Evolutionary conservation across 2,329 filamentous ascomycete species (phyloP), one percentile per base, ranked within the genome.

Genomic region (Fusarium sp.): DNA sequence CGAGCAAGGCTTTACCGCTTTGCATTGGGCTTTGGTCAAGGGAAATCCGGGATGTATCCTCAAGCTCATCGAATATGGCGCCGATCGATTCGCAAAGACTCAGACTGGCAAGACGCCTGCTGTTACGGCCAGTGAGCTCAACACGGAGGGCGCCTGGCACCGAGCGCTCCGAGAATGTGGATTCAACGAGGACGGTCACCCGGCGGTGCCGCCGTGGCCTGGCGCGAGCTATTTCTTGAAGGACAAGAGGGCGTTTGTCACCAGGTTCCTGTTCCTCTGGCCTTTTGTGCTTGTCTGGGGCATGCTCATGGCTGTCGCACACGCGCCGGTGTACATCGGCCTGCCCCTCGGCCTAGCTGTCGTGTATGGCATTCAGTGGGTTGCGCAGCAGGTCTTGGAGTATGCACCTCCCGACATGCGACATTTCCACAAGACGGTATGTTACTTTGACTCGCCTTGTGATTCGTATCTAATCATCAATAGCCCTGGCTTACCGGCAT

Each of bases 11-110:
- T 96, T 98, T 78, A 97, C 95, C 0, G 93, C 96, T 4, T 83
- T 99, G 71, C 96, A 99, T 77, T 99, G 96, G 96, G 94, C 93
- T 1, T 83, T 99, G 50, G 96, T 99, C 34, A 97, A 97, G 81
- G 96, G 96, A 11, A 96, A 91, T 53, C 88, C 92, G 65, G 90
- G 90, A 10, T 97, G 94, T 78, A 91, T 99, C 68, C 90, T 96
- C 77, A 98, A 97, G 81, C 84, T 99, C 46, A 87, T 99, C 72
- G 96, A 99, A 82, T 97, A 97, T 78, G 96, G 96, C 50, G 90
- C 94, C 25, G 96, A 99, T 80, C 88, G 96, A 49, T 98, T 97
- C 77, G 93, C 92, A 36, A 91, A 93, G 81, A 97, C 94, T 27
- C 86, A 89, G 58, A 92, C 93, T 50, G 95, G 95, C 68, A 98